A percentile compares a stretch with the other conserved stretches of the same genome.
phyloP scores from a whole-genome alignment of 2,329 filamentous ascomycete genomes.

The Fusarium agapanthi region DNA sequence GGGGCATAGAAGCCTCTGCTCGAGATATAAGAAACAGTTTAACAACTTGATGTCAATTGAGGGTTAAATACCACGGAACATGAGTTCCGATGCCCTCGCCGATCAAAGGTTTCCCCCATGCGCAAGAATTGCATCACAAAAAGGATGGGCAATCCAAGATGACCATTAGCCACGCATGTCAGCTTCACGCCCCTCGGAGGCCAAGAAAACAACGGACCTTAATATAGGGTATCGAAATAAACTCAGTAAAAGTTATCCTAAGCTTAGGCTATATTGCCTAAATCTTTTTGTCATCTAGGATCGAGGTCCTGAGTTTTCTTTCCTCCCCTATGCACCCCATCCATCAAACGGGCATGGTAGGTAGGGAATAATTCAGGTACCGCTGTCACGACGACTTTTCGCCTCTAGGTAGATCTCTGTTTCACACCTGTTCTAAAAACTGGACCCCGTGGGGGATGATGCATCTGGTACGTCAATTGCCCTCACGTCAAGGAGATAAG shows the following conservation, averaged over 20 bases:
- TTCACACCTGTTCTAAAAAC: not conserved
- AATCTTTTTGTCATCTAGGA: not conserved
- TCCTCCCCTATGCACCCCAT: not conserved
- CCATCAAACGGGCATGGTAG: not conserved
- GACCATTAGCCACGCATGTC: not conserved
- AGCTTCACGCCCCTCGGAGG: not conserved
- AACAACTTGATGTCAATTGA: not conserved
- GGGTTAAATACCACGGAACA: not conserved
- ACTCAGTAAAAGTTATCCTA: not conserved
- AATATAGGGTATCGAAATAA: not conserved
- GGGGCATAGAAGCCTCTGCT: not conserved
- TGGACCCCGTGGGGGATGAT: not conserved
- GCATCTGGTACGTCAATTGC: not conserved
- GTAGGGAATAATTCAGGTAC: conserved; percentile 12
- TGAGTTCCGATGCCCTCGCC: not conserved
- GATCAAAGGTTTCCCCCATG: not conserved
- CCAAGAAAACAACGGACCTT: not conserved
- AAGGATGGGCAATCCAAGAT: not conserved
- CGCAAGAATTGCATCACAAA: conserved; percentile 6
- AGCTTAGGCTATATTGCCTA: not conserved
- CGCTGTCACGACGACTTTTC: not conserved
- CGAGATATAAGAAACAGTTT: not conserved
- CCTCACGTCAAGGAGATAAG: not conserved
- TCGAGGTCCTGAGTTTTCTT: not conserved
- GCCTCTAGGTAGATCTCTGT: not conserved